Evolutionary conservation across 2,329 filamentous ascomycete genomes (phyloP), one percentile per base, ranked within the genome.

Genomic region (Phialemonium atrogriseum): DNA sequence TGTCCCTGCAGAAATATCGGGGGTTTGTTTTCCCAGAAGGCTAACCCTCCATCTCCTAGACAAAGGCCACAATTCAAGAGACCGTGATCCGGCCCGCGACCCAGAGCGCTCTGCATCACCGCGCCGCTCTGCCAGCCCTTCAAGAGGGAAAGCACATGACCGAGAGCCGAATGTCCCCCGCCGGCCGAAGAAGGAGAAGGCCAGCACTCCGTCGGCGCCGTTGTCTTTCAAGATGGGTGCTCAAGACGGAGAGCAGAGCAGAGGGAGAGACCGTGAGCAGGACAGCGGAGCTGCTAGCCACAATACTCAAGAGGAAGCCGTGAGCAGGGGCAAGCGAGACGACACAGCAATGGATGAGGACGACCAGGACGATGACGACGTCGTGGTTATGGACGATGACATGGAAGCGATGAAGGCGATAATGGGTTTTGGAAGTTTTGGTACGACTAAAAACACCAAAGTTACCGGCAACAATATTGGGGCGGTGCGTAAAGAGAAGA

Each of bases 391-490:
- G 34, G 82, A 88, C 40, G 78, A 80, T 40, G 76, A 79, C 31
- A 66, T 82, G 51, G 74, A 70, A 34, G 73, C 74, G 37, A 89
- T 96, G 81, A 70, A 78, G 46, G 78, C 80, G 30, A 77, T 88
- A 64, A 88, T 98, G 84, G 91, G 91, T 2, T 95, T 98, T 50
- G 77, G 77, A 12, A 75, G 72, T 1, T 98, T 96, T 59, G 80
- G 78, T 36, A 79, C 77, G 15, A 96, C 91, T 13, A 93, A 96
- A 59, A 77, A 84, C 38, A 86, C 82, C 33, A 93, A 95, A 52
- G 79, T 98, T 2, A 70, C 74, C 0, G 91, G 91, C 2, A 98
- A 98, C 52, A 77, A 87, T 51, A 76, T 80, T 24, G 88, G 84
- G 34, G 85, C 68, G 0, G 77, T 95, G 32, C 68, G 80, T 44